Conservation (phyloP, 805 yeast species). For the Teunomyces funiuensis region DNA sequence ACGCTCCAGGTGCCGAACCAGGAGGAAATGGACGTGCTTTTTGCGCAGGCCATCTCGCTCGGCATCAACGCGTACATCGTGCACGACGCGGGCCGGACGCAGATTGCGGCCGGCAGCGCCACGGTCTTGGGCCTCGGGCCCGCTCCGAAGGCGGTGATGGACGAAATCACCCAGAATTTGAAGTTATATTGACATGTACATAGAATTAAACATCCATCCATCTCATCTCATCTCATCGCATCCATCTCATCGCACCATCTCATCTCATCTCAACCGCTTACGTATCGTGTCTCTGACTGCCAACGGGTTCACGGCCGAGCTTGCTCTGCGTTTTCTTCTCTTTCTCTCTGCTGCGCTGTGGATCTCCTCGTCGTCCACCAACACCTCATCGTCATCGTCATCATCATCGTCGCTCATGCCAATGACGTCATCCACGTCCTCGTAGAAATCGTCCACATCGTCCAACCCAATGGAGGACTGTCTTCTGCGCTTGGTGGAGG, state of each 20-base stretch:
- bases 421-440: constrained; percentile 41
- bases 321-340: constrained; percentile 38
- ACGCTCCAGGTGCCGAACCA: constrained; percentile 71
- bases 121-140: constrained; percentile 98
- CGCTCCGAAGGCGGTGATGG: constrained; percentile 80
- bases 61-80: constrained; percentile 80
- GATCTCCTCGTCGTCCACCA: constrained; percentile 25
- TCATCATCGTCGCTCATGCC: constrained; percentile 31
- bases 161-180: constrained; percentile 76
- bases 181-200: constrained; percentile 56
- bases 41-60: constrained; percentile 75
- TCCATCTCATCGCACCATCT: no score
- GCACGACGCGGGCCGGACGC: constrained; percentile 97
- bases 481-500: constrained; percentile 32
- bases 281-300: constrained; percentile 16
- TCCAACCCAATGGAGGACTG: constrained; percentile 43
- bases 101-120: constrained; percentile 92
- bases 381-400: constrained; percentile 16
- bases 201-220: constrained; percentile 1
- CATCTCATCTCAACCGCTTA: constrained; percentile 9
- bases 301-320: constrained; percentile 44
- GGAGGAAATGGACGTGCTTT: constrained; percentile 72
- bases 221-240: no score
- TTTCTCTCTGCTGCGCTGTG: constrained; percentile 19
- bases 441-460: constrained; percentile 44